Evolutionary conservation across 768 basidiomycete species (phyloP).

Genomic region (Pleurotus sapidus): DNA sequence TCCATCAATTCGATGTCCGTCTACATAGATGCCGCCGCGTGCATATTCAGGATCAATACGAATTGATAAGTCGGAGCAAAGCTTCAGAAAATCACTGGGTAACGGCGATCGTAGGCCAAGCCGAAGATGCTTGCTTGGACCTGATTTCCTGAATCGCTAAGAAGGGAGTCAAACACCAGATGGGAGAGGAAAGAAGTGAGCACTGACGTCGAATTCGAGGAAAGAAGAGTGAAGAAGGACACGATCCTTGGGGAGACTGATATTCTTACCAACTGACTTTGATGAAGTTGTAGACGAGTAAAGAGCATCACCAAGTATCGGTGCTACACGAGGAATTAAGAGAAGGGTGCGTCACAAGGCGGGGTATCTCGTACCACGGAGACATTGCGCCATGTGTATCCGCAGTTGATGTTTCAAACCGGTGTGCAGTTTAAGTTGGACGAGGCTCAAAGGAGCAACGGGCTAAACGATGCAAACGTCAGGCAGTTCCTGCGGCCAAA

Average conservation of each 20-base stretch:
- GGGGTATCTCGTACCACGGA: conserved; percentile 36
- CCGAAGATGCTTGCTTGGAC: conserved; percentile 45
- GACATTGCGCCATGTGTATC: conserved; percentile 53
- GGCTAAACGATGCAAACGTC: conserved; percentile 22
- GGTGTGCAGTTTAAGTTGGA: conserved; percentile 54
- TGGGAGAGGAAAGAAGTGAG: conserved; percentile 22
- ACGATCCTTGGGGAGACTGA: conserved; percentile 39
- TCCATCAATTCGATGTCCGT: conserved; percentile 35
- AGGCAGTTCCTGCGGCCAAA: neutral
- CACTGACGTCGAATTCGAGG: conserved; percentile 32
- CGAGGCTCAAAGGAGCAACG: conserved; percentile 49
- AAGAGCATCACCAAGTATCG: conserved; percentile 60
- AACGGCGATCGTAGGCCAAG: conserved; percentile 57
- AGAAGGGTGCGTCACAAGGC: neutral
- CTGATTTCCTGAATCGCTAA: conserved; percentile 47
- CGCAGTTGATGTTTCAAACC: conserved; percentile 72
- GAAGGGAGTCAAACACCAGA: neutral
- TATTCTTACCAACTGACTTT: conserved; percentile 18
- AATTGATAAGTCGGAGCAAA: conserved; percentile 48
- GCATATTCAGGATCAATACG: conserved; percentile 30
- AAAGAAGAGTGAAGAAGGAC: conserved; percentile 60
- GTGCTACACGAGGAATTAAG: conserved; percentile 38
- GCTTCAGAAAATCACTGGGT: conserved; percentile 49
- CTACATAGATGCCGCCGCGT: conserved; percentile 44
- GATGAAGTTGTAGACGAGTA: conserved; percentile 39